Evolutionary conservation across 768 basidiomycete species (phyloP), one percentile per base, ranked within the genome.

Genomic region (Chalciporus piperatus): DNA sequence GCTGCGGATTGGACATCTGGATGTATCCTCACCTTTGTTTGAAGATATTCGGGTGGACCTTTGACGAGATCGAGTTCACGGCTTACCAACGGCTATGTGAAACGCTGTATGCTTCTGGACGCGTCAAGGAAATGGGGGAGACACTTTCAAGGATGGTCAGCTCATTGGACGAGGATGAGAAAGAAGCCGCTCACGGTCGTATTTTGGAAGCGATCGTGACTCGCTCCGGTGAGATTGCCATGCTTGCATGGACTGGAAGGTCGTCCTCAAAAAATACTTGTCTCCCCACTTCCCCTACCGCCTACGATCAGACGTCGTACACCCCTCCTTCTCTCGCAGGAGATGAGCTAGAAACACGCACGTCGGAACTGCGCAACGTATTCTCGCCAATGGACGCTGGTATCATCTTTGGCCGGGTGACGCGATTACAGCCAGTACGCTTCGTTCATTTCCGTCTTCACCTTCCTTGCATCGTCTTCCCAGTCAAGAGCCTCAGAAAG

Each of bases 381-480:
- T 30, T 43, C 25, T 19, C 42, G 42, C 42, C 25, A 28, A 27
- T 14, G 6, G 42, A 43, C 19, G 42, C 28, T 28, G 17, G 14
- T 4, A 43, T 30, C 25, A n/a, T 43, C 28, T 43, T n/a, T 19
- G 42, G 27, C 10, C 25, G 28, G 3, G 25, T 43, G 25, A 27
- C 42, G 8, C 14, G 25, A 19, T 27, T 43, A 3, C 14, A 28
- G 25, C 28, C 42, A 11, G 28, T 43, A 17, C 25, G 28, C n/a
- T 43, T 43, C 16, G 17, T 17, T 43, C 42, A 43, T 30, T 28
- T 25, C 25, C 42, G 42, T 6, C 42, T 43, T 30, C 28, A 25
- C 42, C 42, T 43, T 17, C 42, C 42, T 8, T 54, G 56, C 17
- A 16, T 57, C 11, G 41, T 50, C 3, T 57, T 55, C 17, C 45